A percentile compares a stretch with the other conserved stretches of the same genome.
These are phyloP conservation scores for Cordyceps tenuipes DNA, from an alignment of 2,329 filamentous ascomycete genomes.

Conservation along the genomic window DNA sequence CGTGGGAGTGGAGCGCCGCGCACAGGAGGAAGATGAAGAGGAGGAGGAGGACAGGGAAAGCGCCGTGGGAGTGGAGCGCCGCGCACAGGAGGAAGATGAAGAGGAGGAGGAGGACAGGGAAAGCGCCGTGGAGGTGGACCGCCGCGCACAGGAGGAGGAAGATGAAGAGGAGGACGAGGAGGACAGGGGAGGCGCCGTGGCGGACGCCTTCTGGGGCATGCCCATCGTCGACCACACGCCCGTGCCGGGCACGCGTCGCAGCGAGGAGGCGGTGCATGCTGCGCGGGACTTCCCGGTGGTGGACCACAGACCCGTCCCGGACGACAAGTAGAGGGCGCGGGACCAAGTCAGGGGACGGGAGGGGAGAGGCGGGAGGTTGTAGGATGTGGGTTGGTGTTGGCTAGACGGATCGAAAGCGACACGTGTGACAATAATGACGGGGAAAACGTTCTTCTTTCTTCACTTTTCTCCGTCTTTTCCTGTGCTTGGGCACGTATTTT, in stretches of 20 bases:
- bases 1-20: no score
- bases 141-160: no score
- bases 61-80: no score
- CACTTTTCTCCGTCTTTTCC: neutral
- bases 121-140: no score
- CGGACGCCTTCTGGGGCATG: neutral
- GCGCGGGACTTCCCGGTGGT: neutral
- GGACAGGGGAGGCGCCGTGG: no score
- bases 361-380: neutral
- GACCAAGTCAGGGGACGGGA: neutral
- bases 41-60: no score
- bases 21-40: no score
- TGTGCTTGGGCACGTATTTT: neutral
- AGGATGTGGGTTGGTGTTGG: neutral
- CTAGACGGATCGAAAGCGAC: neutral
- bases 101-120: no score
- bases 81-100: neutral
- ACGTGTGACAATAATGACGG: neutral
- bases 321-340: neutral
- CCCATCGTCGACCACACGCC: neutral
- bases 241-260: neutral
- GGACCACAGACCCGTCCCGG: neutral
- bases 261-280: neutral
- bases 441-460: neutral
- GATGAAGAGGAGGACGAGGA: no score